Percentiles rank a stretch among this genome's conserved stretches.
phyloP scores from a whole-genome alignment of 768 basidiomycete genomes.

The Calocybe indica region DNA sequence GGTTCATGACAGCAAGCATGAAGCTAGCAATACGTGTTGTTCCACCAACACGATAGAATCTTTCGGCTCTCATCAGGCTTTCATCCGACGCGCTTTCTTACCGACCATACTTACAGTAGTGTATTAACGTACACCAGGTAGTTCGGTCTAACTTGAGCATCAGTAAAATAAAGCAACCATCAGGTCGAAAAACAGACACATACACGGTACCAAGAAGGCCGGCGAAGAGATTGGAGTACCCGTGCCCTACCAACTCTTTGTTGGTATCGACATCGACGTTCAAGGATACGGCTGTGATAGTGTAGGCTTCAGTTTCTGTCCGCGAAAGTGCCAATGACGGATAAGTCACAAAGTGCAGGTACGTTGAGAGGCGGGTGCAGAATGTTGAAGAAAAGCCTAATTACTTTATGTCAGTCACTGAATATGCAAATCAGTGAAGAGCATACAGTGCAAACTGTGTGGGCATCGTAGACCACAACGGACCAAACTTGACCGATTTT shows the following conservation, averaged over 20 bases:
- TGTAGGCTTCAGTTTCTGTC: not conserved
- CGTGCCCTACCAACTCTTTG: constrained; percentile 88
- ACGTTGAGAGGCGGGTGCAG: constrained; percentile 85
- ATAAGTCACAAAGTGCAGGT: constrained; percentile 70
- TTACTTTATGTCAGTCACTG: not conserved
- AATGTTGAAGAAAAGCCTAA: constrained; percentile 77
- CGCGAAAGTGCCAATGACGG: not conserved
- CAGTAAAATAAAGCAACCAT: constrained; percentile 4
- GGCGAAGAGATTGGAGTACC: constrained; percentile 82
- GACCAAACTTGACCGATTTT: constrained; percentile 48
- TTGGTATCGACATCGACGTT: constrained; percentile 87
- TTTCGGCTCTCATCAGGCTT: constrained; percentile 13
- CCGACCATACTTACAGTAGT: constrained; percentile 40
- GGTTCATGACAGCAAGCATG: constrained; percentile 74
- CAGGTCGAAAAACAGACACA: constrained; percentile 16
- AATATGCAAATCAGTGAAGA: not conserved
- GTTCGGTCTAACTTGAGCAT: constrained; percentile 48
- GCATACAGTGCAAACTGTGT: constrained; percentile 89
- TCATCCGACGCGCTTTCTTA: not conserved
- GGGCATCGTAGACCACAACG: constrained; percentile 80
- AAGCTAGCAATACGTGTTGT: constrained; percentile 79
- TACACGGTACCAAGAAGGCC: constrained; percentile 80
- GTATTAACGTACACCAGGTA: constrained; percentile 90
- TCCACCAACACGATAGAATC: constrained; percentile 93
- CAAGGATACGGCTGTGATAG: constrained; percentile 72